Evolutionary conservation across 1,139 yeast species (phyloP), one percentile per base, ranked within the genome.

Genomic region (Magnusiomyces suaveolens): DNA sequence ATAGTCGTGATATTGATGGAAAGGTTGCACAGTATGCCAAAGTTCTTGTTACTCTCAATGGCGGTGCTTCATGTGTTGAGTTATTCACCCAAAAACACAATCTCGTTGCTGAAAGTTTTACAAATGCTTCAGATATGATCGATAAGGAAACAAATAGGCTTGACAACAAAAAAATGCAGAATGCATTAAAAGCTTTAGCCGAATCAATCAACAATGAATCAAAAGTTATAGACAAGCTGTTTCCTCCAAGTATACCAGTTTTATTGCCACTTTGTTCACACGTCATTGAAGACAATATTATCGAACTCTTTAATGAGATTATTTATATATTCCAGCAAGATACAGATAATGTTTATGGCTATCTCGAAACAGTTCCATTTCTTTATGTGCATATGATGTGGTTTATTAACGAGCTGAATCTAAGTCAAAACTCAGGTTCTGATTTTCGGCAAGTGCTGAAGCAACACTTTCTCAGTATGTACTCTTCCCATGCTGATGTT

Each of bases 41-140:
- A 26, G 73, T 69, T 1, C 69, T 64, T 63, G 72, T 59, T 57
- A 67, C 59, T 62, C 75, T 57, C 56, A 76, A 62, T 59, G 79
- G 63, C 33, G 73, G 66, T 49, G 72, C 75, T 59, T 61, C 73
- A 54, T 70, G 83, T 56, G 71, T 77, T 56, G 75, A 76, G 64
- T 67, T 73, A 63, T 78, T 74, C 60, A 69, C 72, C 46, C 77
- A 78, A 48, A 76, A 72, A 67, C 74, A 72, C 63, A 74, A 69
- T 60, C 75, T 72, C 57, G 74, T 70, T 41, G 59, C 58, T 32
- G 56, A 55, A 10, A 53, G 44, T 4, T 54, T 48, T 12, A 52
- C 52, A 23, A 51, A 53, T n/a, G 52, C 57, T 1, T 20, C 50
- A 12, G 53, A 53, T 58, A 63, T 58, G 63, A 8, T 70, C 65